Evolutionary conservation across 1,284 basidiomycete genomes (phyloP).

Genomic region (Puccinia horiana): DNA sequence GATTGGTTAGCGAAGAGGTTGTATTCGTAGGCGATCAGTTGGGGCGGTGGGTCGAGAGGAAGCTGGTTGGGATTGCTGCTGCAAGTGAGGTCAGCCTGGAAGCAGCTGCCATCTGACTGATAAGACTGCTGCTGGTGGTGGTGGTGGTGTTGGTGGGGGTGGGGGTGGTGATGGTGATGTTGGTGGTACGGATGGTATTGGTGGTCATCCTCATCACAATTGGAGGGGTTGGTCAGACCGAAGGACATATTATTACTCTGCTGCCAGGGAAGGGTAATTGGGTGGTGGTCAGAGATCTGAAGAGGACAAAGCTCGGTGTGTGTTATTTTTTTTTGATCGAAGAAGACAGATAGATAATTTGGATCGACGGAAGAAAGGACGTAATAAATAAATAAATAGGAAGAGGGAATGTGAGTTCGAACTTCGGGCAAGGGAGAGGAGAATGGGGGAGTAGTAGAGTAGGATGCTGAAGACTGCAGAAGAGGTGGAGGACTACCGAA

Average conservation of each 20-base stretch:
- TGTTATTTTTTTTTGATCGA: neutral
- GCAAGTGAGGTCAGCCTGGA: neutral
- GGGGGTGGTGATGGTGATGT: neutral
- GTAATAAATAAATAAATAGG: neutral
- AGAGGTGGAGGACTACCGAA: neutral
- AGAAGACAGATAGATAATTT: neutral
- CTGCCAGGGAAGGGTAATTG: neutral
- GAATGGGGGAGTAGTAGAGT: neutral
- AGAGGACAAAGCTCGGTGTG: too few species aligned
- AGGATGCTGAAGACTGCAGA: neutral
- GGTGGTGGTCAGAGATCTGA: neutral
- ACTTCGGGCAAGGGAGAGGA: neutral
- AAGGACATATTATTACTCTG: conserved; percentile 18
- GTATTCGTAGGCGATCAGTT: conserved; percentile 17
- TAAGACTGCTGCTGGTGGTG: neutral
- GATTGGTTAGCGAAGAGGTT: conserved; percentile 12
- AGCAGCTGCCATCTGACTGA: neutral
- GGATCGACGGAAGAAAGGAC: neutral
- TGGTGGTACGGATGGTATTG: neutral
- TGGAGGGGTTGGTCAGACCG: neutral
- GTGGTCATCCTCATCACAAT: neutral
- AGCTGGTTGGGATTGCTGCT: neutral
- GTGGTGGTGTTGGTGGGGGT: neutral
- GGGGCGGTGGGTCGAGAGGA: conserved; percentile 12
- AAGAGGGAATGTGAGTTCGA: neutral